Percentiles rank a stretch among this genome's conserved stretches.
Evolutionary conservation across 768 basidiomycete genomes (phyloP).

Genomic region (Pseudohyphozyma bogoriensis): DNA sequence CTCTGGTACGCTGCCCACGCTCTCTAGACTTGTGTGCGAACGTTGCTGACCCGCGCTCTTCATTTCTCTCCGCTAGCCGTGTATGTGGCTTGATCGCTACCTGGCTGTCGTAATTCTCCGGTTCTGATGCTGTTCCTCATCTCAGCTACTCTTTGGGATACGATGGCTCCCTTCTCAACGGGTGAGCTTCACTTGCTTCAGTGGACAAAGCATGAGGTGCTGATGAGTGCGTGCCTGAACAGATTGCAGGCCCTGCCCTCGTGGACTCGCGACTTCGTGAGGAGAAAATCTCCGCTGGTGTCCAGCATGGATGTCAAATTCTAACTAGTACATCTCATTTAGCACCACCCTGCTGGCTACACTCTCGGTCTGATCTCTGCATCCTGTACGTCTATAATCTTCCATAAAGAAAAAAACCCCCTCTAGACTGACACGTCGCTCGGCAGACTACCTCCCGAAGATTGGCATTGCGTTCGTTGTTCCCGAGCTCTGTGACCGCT

Average conservation of each 20-base stretch:
- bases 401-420: too few relatives aligned
- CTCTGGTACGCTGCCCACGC: too few relatives aligned
- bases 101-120: background rate
- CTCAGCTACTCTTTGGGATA: background rate
- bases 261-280: background rate
- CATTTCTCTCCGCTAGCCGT: background rate
- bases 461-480: slow-evolving; percentile 6
- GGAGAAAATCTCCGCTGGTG: too few relatives aligned
- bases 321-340: background rate
- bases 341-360: background rate
- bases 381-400: too few relatives aligned
- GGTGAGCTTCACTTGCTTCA: background rate
- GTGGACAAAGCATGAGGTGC: background rate
- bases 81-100: background rate
- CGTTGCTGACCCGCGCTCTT: too few relatives aligned
- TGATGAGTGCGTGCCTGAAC: background rate
- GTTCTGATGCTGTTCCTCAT: background rate
- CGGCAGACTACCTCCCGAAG: slow-evolving; percentile 12
- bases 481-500: slow-evolving; percentile 2
- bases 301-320: too few relatives aligned
- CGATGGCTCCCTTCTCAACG: background rate
- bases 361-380: slow-evolving; percentile 20
- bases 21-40: too few relatives aligned
- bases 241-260: background rate
- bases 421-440: too few relatives aligned